Base-by-base conservation (phyloP, 1,284 basidiomycete species). In the Ganoderma lingzhi region DNA sequence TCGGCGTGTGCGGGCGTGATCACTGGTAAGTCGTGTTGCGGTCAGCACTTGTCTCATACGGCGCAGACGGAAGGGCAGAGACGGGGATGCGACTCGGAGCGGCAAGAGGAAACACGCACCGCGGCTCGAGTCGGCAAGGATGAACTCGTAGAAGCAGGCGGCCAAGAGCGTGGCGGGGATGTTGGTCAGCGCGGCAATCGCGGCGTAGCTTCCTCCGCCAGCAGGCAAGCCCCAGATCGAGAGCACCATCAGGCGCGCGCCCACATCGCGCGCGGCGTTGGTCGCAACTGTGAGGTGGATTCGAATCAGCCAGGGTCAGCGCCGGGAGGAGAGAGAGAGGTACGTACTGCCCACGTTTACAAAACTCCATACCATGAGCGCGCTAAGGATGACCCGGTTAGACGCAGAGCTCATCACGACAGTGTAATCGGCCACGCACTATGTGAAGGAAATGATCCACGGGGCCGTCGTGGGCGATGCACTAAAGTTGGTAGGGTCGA, bases 231-330 rank as follows among this genome's bases (percentile, higher is more conserved):
- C 90, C 85, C 87, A 92, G 64, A 92, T 84, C 0, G 88, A 83
- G 75, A 92, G 72, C 6, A 83, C 86, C 74, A 84, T 83, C n/a
- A 92, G 71, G 14, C 90, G 86, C 1, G 82, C 87, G 19, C 91
- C 91, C 53, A 93, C 59, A 74, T 92, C 91, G 74, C 91, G 88
- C 28, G 90, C 90, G 2, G 89, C 79, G 75, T 92, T 92, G 39
- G 89, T 82, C 17, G 88, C 84, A 69, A 92, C 87, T 89, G 67
- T 6, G 64, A 39, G 23, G 45, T 48, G 58, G 51, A 15, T 23
- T 12, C 32, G 44, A 9, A 42, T 41, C 32, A 28, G 68, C 62
- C 39, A 68, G 58, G 19, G 55, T 53, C 4, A 35, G 35, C 35
- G 35, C 35, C 35, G 35, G 5, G 8, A 19, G 6, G 19, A n/a